Percentiles rank a stretch among this genome's conserved stretches.
phyloP scores from a whole-genome alignment of 2,329 filamentous ascomycete genomes.

The Lomentospora prolificans region DNA sequence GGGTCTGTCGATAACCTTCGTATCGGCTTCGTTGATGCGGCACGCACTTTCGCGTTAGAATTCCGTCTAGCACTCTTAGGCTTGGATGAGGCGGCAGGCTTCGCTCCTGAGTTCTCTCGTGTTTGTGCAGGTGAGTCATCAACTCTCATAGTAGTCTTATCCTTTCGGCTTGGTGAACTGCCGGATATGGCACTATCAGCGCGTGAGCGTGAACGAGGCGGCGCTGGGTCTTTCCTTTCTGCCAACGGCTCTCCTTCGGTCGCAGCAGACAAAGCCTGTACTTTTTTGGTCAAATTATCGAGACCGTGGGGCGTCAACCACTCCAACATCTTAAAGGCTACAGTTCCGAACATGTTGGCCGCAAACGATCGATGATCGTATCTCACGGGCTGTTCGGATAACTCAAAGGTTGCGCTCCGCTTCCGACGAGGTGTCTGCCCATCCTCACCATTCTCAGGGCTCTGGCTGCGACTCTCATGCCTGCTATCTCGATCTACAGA shows the following conservation, averaged over 20 bases:
- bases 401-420: conserved; percentile 3
- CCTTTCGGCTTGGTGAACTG: background rate
- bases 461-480: background rate
- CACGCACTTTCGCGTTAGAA: conserved; percentile 16
- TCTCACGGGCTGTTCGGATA: conserved; percentile 35
- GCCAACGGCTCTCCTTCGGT: background rate
- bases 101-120: background rate
- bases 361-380: conserved; percentile 52
- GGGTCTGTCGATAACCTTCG: conserved; percentile 21
- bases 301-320: conserved; percentile 56
- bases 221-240: background rate
- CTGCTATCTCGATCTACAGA: background rate
- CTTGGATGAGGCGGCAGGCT: background rate
- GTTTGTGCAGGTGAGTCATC: background rate
- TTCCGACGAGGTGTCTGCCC: background rate
- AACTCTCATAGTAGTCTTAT: background rate
- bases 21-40: conserved; percentile 18
- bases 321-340: conserved; percentile 60
- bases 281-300: conserved; percentile 12
- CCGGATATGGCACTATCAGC: background rate
- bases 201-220: background rate
- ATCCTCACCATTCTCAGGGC: background rate
- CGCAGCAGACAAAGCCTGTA: background rate
- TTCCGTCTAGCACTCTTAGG: conserved; percentile 11
- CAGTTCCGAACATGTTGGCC: conserved; percentile 54